A percentile compares a stretch with the other conserved stretches of the same genome.
Conservation (phyloP, 495 filamentous ascomycete species). For the Tuber brumale region DNA sequence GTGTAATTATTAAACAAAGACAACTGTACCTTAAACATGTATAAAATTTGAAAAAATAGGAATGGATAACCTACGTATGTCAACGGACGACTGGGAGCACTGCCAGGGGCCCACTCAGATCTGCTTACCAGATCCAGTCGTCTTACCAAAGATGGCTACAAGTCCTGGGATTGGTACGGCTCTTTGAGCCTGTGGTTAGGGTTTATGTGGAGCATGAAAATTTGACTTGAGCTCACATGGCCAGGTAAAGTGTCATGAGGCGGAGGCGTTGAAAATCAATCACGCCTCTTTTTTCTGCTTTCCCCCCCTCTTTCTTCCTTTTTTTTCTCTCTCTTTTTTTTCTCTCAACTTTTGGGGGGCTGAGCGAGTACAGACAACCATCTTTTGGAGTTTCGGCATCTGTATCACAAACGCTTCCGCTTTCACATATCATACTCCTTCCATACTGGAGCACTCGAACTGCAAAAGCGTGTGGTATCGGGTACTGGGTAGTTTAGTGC, state of each 20-base stretch:
- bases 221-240: not conserved
- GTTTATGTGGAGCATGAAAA: not conserved
- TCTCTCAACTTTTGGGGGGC: not conserved
- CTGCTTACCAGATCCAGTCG: too few species aligned
- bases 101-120: too few species aligned
- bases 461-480: not conserved
- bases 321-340: not conserved
- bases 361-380: not conserved
- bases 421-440: not conserved
- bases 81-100: too few species aligned
- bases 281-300: not conserved
- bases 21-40: too few species aligned
- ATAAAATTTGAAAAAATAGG: too few species aligned
- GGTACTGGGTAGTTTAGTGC: not conserved
- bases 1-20: too few species aligned
- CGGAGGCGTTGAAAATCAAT: not conserved
- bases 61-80: too few species aligned
- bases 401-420: not conserved
- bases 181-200: not conserved
- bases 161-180: not conserved
- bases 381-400: not conserved
- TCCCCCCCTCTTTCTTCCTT: too few species aligned
- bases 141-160: too few species aligned
- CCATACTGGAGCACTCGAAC: not conserved
- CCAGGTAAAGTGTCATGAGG: not conserved